These are phyloP conservation scores for Casuarina equisetifolia DNA, from an alignment of 306 rosid genomes.

Conservation along the genomic window DNA sequence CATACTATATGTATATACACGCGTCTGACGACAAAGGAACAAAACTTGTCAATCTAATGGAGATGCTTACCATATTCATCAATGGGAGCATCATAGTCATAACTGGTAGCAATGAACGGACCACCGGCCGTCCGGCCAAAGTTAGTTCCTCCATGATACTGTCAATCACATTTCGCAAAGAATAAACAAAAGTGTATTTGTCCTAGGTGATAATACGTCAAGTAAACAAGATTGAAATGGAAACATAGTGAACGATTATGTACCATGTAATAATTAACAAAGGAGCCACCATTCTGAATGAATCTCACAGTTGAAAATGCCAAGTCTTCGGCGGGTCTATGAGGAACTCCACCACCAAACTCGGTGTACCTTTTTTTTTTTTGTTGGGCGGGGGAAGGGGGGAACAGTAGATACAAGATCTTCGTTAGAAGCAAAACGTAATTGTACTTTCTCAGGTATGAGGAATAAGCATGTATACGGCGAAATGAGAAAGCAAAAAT, in stretches of 20 bases:
- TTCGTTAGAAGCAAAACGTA: not conserved
- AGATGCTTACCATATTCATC: constrained; percentile 81
- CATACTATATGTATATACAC: no score
- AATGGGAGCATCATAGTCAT: constrained; percentile 88
- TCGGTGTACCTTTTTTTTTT: constrained; percentile 65
- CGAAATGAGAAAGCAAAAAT: constrained; percentile 1
- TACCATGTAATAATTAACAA: constrained; percentile 89
- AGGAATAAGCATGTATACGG: not conserved
- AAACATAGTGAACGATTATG: constrained; percentile 11
- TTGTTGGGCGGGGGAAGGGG: not conserved
- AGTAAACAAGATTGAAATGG: not conserved
- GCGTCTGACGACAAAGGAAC: not conserved
- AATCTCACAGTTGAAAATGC: constrained; percentile 85
- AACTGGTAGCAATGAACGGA: constrained; percentile 87
- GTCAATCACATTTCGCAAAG: constrained; percentile 20
- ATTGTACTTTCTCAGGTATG: not conserved
- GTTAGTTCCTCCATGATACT: constrained; percentile 99
- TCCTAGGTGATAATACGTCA: constrained; percentile 6
- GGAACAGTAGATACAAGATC: not conserved
- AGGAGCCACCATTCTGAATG: constrained; percentile 84
- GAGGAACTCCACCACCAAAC: constrained; percentile 83
- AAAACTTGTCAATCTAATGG: not conserved
- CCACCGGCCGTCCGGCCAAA: constrained; percentile 90
- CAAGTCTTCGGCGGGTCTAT: constrained; percentile 81
- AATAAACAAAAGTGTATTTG: constrained; percentile 4